These are phyloP conservation scores for Ceriops decandra DNA, from an alignment of 345 rosid genomes.

Conservation along the genomic window DNA sequence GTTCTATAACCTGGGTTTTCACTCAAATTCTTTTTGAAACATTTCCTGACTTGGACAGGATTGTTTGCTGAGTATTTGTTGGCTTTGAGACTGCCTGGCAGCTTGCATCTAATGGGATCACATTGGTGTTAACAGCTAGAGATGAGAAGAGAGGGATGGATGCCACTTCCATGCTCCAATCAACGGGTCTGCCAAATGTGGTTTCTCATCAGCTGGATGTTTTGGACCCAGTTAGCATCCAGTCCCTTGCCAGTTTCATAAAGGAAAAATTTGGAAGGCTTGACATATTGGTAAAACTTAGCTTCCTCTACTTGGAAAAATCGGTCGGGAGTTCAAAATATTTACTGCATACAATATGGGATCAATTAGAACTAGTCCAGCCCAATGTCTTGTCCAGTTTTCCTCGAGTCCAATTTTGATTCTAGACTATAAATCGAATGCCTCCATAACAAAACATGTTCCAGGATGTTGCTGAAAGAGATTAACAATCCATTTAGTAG, in stretches of 20 bases:
- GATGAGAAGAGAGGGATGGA: conserved; percentile 37
- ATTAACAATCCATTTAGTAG: background rate
- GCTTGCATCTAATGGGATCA: conserved; percentile 38
- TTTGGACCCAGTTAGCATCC: conserved; percentile 33
- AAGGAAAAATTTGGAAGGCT: conserved; percentile 39
- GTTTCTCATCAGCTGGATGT: conserved; percentile 53
- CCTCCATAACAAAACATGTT: too few species aligned
- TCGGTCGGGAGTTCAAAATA: background rate
- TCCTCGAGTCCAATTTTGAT: too few species aligned
- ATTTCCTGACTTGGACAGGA: too few species aligned
- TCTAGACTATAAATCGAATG: too few species aligned
- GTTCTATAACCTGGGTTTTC: background rate
- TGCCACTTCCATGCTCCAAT: conserved; percentile 33
- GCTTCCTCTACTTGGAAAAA: background rate
- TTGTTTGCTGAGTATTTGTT: background rate
- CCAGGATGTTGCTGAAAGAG: background rate
- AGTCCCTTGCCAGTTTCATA: conserved; percentile 34
- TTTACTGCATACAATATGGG: background rate
- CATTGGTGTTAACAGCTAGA: conserved; percentile 45
- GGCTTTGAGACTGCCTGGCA: conserved; percentile 45
- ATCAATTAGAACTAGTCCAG: background rate
- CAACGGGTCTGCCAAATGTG: conserved; percentile 33
- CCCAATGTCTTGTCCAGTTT: too few species aligned
- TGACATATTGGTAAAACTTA: conserved; percentile 35
- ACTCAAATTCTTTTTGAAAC: too few species aligned